These are phyloP conservation scores for Cylindrotheca fusiformis DNA, from an alignment of 108 stramenopile species.

Conservation along the genomic window DNA sequence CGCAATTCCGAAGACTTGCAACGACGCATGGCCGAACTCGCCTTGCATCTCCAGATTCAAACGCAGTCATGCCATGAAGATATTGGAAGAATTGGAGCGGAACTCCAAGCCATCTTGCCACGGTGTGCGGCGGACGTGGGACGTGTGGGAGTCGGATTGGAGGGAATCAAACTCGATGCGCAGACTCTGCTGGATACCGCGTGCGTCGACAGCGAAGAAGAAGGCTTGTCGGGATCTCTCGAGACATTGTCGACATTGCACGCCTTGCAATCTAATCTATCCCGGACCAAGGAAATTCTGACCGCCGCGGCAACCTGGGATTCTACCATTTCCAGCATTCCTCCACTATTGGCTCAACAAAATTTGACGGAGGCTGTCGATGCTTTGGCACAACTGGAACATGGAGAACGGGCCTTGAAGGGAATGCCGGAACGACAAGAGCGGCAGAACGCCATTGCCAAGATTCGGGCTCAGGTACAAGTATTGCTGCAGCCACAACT, in stretches of 20 bases:
- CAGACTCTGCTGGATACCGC: constrained; percentile 43
- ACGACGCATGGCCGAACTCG: constrained; percentile 74
- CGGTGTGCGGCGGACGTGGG: constrained; percentile 79
- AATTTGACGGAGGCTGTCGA: constrained; percentile 63
- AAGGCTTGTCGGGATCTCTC: constrained; percentile 45
- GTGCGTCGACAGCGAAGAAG: background rate
- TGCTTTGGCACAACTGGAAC: constrained; percentile 58
- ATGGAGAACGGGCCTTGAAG: constrained; percentile 60
- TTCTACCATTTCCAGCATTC: constrained; percentile 56
- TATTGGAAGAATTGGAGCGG: constrained; percentile 80
- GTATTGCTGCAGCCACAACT: constrained; percentile 69
- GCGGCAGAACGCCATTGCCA: constrained; percentile 42
- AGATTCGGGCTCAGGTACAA: constrained; percentile 62
- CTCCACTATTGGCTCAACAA: constrained; percentile 48
- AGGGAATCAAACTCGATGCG: constrained; percentile 66
- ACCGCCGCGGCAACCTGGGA: constrained; percentile 79
- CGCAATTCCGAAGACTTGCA: constrained; percentile 24
- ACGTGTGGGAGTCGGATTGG: constrained; percentile 61
- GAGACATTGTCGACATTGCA: constrained; percentile 74
- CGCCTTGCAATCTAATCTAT: constrained; percentile 65
- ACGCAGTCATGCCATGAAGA: constrained; percentile 86
- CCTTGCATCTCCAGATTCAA: constrained; percentile 75
- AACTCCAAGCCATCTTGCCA: constrained; percentile 78
- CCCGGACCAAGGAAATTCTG: constrained; percentile 60
- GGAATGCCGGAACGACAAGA: constrained; percentile 75